Conservation (phyloP, 306 rosid genomes). For the Luffa aegyptiaca region DNA sequence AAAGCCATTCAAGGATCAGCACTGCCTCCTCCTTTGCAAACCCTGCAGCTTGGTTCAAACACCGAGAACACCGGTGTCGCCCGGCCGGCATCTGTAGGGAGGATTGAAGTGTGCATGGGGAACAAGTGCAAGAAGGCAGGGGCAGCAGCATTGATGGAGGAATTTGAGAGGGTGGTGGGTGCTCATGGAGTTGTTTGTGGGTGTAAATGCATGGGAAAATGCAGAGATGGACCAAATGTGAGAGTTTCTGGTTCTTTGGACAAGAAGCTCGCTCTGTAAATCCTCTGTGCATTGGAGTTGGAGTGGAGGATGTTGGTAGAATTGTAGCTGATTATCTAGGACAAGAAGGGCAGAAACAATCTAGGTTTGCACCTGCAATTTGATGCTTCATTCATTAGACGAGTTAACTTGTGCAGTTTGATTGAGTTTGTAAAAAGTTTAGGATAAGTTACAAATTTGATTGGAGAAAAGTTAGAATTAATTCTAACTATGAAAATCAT, state of each 20-base stretch:
- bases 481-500: too few relatives aligned
- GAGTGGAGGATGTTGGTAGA: constrained; percentile 57
- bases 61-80: not conserved
- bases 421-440: not conserved
- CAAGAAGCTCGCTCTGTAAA: constrained; percentile 38
- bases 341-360: constrained; percentile 16
- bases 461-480: too few relatives aligned
- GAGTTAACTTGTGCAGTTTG: not conserved
- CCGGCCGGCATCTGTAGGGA: constrained; percentile 13
- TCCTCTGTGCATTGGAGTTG: constrained; percentile 66
- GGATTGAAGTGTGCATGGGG: constrained; percentile 93
- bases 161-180: constrained; percentile 50
- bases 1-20: not conserved
- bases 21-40: constrained; percentile 2
- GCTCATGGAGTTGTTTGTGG: constrained; percentile 56
- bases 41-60: not conserved
- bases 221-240: constrained; percentile 78
- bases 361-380: constrained; percentile 21
- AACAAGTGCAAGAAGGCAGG: constrained; percentile 69
- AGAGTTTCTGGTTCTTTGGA: constrained; percentile 32
- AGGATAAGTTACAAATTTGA: too few relatives aligned
- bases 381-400: not conserved
- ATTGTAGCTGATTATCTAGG: constrained; percentile 47
- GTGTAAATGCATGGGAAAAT: constrained; percentile 93
- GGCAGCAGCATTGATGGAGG: constrained; percentile 45